Percentiles rank a stretch among this genome's conserved stretches.
Evolutionary conservation across 257 asterid genomes (phyloP).

Genomic region (Echium plantagineum): DNA sequence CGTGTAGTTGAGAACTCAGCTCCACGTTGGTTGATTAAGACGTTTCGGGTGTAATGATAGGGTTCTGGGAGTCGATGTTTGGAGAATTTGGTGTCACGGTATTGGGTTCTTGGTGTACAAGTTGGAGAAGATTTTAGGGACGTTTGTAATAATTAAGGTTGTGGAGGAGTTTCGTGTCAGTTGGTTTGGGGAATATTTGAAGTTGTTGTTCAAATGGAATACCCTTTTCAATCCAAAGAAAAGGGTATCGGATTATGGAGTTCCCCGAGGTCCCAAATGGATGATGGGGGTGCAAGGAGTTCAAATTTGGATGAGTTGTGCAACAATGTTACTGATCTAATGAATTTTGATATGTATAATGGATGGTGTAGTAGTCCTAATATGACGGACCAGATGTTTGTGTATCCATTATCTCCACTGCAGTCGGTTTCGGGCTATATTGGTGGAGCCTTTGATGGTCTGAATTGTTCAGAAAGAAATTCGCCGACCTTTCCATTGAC

Average conservation of each 20-base stretch:
- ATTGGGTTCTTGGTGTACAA: conserved; percentile 16
- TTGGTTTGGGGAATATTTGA: not conserved
- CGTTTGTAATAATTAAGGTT: not conserved
- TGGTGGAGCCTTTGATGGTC: conserved; percentile 29
- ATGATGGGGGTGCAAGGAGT: conserved; percentile 27
- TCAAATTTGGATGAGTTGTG: conserved; percentile 36
- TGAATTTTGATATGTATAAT: conserved; percentile 46
- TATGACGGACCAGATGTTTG: conserved; percentile 38
- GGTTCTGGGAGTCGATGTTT: not conserved
- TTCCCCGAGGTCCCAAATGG: conserved; percentile 26
- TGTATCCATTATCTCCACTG: conserved; percentile 33
- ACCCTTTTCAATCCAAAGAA: conserved; percentile 27
- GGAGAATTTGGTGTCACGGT: conserved; percentile 13
- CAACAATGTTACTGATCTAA: conserved; percentile 30
- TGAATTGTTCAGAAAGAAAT: conserved; percentile 32
- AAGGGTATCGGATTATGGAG: conserved; percentile 25
- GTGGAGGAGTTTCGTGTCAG: not conserved
- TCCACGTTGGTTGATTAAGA: not conserved
- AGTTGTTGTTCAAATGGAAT: conserved; percentile 26
- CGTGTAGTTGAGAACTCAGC: too few relatives aligned
- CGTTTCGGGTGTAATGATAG: too few relatives aligned
- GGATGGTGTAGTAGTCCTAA: conserved; percentile 56
- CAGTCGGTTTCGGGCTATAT: conserved; percentile 16
- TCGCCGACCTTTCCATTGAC: conserved; percentile 17
- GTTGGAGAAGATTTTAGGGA: conserved; percentile 14